A percentile compares a stretch with the other conserved stretches of the same genome.
Conservation (phyloP, 2,329 filamentous ascomycete genomes). For the Aureobasidium sp. region DNA sequence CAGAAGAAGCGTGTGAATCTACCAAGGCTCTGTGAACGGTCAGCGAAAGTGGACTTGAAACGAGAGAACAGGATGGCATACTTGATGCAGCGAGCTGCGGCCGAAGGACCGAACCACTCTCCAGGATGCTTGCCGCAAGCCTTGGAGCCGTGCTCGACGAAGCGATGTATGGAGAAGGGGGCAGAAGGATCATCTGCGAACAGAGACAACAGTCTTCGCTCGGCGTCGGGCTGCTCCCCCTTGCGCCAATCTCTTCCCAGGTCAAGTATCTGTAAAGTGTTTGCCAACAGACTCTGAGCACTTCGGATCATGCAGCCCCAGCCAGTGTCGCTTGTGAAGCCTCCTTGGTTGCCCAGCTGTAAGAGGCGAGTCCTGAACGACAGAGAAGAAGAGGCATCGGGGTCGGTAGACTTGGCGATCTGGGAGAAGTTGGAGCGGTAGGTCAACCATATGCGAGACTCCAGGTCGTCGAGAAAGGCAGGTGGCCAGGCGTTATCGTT, state of each 20-base stretch:
- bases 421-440: constrained; percentile 81
- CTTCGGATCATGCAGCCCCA: constrained; percentile 99
- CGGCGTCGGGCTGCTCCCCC: constrained; percentile 45
- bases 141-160: constrained; percentile 78
- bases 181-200: constrained; percentile 84
- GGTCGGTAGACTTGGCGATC: constrained; percentile 72
- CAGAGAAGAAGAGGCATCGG: constrained; percentile 62
- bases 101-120: constrained; percentile 98
- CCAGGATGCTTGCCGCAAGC: constrained; percentile 92
- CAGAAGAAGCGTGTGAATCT: constrained; percentile 54
- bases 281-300: constrained; percentile 86
- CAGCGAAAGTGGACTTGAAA: constrained; percentile 19
- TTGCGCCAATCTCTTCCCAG: constrained; percentile 83
- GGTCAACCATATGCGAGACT: constrained; percentile 91
- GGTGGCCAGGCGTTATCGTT: constrained; percentile 65
- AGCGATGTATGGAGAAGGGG: constrained; percentile 90
- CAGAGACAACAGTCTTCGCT: constrained; percentile 65
- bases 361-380: constrained; percentile 80
- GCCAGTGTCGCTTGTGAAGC: constrained; percentile 87
- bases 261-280: constrained; percentile 64
- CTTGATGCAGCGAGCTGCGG: constrained; percentile 90
- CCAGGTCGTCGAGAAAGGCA: constrained; percentile 84
- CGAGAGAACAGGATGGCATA: constrained; percentile 39
- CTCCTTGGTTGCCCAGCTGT: constrained; percentile 68
- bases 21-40: constrained; percentile 60